Base-by-base conservation (phyloP, 805 yeast genomes). In the Wickerhamomyces canadensis region DNA sequence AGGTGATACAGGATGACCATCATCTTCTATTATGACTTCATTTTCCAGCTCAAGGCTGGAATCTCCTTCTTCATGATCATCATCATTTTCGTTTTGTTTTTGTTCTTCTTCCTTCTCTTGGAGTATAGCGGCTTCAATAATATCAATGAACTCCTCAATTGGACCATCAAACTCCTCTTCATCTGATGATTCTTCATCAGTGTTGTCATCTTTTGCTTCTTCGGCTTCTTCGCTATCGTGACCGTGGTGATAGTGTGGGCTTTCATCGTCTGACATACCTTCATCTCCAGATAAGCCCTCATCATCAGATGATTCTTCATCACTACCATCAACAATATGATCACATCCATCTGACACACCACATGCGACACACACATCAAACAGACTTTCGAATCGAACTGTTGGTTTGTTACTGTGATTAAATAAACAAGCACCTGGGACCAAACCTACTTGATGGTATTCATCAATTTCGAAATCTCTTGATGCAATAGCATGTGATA, bases 361-460 rank as follows among this genome's bases (percentile, higher is more conserved):
- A 52, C 83, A 77, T 14, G 51, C 43, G 8, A 48, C 64, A 51
- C 83, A 76, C 3, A 75, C 83, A 19, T 71, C 72, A 28, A 56
- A 71, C 4, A 68, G 43, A 4, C 79, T 63, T 40, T 76, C 83
- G 52, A 87, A 85, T 58, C 79, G 81, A 9, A 80, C 87, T 47
- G 74, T 68, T 43, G 84, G 88, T 6, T 61, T 51, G 2, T 58
- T 77, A 12, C 61, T 69, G 53, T 88, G 96, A 48, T 89, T 89
- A 61, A 88, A 86, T 25, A 91, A 62, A 60, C 89, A 96, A 0
- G 96, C 97, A 13, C 88, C 85, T 0, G 97, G 96, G 18, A 89
- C 95, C 34, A 91, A 62, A 0, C 84, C 86, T 22, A 80, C 67
- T 23, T 78, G 84, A 49, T 82, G 86, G 54, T 59, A 88, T 34